These are phyloP conservation scores for Rubia peregrina DNA, from an alignment of 305 asterid species.

Conservation along the genomic window DNA sequence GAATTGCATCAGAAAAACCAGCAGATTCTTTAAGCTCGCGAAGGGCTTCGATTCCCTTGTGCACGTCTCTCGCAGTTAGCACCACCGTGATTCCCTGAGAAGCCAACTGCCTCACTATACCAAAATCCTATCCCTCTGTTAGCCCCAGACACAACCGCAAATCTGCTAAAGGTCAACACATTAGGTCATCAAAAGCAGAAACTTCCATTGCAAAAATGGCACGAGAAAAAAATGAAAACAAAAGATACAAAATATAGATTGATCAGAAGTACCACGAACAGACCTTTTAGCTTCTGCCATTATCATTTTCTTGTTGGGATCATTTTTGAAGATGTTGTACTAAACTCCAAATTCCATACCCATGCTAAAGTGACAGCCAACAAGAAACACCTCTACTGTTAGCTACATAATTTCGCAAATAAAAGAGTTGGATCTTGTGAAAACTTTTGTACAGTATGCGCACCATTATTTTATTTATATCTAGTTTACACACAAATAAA, in stretches of 20 bases:
- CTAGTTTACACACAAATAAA: too few relatives aligned
- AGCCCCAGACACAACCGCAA: constrained; percentile 41
- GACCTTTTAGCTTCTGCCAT: not conserved
- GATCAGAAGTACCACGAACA: not conserved
- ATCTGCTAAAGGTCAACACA: constrained; percentile 12
- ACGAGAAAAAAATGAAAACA: too few relatives aligned
- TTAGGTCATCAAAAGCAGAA: not conserved
- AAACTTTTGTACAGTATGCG: too few relatives aligned
- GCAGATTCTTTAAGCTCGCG: constrained; percentile 21
- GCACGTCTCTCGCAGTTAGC: constrained; percentile 34
- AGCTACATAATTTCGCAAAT: too few relatives aligned
- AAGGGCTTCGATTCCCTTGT: constrained; percentile 31
- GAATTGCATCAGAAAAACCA: constrained; percentile 16
- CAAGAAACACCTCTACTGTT: too few relatives aligned
- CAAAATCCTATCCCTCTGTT: constrained; percentile 38
- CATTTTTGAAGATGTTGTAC: too few relatives aligned
- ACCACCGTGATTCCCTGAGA: constrained; percentile 32
- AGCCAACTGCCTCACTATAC: constrained; percentile 30
- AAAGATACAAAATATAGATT: too few relatives aligned
- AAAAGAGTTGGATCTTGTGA: too few relatives aligned
- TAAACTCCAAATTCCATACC: not conserved
- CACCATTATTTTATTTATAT: too few relatives aligned
- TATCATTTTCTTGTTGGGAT: not conserved
- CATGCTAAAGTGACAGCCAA: not conserved
- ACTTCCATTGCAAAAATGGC: too few relatives aligned